Evolutionary conservation across 192 early-diverging fungal species (phyloP).

Genomic region (Phlyctochytrium bullatum): DNA sequence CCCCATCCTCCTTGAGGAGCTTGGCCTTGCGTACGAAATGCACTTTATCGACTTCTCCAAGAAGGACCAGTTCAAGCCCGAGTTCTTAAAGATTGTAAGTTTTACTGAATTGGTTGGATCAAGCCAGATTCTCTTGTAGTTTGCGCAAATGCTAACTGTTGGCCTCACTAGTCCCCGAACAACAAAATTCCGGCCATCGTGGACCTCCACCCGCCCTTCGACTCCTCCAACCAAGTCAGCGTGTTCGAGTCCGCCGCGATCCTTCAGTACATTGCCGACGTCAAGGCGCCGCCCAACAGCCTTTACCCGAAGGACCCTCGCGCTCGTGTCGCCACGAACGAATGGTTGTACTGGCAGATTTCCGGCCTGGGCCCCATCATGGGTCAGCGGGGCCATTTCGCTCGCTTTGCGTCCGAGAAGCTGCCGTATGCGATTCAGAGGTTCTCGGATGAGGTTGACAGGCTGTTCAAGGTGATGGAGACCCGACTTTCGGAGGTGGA

Average conservation of each 20-base stretch:
- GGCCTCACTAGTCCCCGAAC: slow-evolving; percentile 39
- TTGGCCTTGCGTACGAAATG: slow-evolving; percentile 37
- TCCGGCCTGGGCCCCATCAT: slow-evolving; percentile 36
- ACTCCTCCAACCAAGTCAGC: slow-evolving; percentile 25
- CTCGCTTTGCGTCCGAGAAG: slow-evolving; percentile 45
- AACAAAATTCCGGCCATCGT: slow-evolving; percentile 50
- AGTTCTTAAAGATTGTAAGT: slow-evolving; percentile 21
- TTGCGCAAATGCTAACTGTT: too few species aligned
- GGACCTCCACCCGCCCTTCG: slow-evolving; percentile 42
- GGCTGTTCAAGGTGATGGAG: slow-evolving; percentile 43
- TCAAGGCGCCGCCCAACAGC: slow-evolving; percentile 47
- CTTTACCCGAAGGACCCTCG: slow-evolving; percentile 45
- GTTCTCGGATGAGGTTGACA: slow-evolving; percentile 51
- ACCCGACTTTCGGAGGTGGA: slow-evolving; percentile 9
- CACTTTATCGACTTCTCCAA: slow-evolving; percentile 34
- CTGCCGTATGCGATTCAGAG: slow-evolving; percentile 52
- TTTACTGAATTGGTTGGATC: not conserved
- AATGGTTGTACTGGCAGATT: slow-evolving; percentile 57
- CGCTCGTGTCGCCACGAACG: slow-evolving; percentile 38
- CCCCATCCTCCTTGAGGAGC: slow-evolving; percentile 50
- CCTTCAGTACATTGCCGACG: slow-evolving; percentile 53
- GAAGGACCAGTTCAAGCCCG: slow-evolving; percentile 44
- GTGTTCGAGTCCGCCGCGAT: slow-evolving; percentile 63
- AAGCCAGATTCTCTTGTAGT: not conserved
- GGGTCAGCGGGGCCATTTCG: slow-evolving; percentile 53